phyloP scores from a whole-genome alignment of 148 eudicot species.

The Arctostaphylos glauca region DNA sequence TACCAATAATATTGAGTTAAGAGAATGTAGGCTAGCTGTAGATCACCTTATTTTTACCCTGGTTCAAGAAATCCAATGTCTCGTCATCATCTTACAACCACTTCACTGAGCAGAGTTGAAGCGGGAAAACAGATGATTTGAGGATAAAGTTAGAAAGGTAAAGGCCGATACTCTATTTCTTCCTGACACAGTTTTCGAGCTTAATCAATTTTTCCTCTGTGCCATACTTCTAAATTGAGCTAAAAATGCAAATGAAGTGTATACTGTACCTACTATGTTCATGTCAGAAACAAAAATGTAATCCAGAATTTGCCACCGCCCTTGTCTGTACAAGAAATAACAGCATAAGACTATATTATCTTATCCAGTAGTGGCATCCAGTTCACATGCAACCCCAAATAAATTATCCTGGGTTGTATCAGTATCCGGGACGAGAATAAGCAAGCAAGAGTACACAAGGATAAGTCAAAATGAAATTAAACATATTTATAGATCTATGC shows the following conservation, averaged over 20 bases:
- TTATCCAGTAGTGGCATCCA: background rate
- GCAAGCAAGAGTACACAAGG: background rate
- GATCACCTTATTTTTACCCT: no score
- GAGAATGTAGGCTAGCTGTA: no score
- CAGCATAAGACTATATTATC: background rate
- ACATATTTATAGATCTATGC: background rate
- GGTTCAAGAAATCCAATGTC: no score
- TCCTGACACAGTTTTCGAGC: background rate
- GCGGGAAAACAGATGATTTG: no score
- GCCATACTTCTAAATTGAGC: background rate
- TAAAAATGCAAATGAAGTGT: background rate
- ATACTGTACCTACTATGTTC: background rate
- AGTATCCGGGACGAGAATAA: background rate
- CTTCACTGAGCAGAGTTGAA: no score
- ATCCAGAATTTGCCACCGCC: background rate
- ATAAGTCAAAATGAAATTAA: background rate
- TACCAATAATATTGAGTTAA: no score
- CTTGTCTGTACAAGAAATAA: background rate
- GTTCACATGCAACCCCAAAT: conserved; percentile 1
- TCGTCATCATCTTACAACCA: no score
- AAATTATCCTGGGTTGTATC: conserved; percentile 1
- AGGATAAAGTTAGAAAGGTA: no score
- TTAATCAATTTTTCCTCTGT: background rate
- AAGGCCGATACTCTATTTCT: no score
- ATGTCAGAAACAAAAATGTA: background rate